A percentile compares a stretch with the other conserved stretches of the same genome.
These are phyloP conservation scores for Wickerhamiella lipophila DNA, from an alignment of 805 yeast genomes.

Conservation along the genomic window DNA sequence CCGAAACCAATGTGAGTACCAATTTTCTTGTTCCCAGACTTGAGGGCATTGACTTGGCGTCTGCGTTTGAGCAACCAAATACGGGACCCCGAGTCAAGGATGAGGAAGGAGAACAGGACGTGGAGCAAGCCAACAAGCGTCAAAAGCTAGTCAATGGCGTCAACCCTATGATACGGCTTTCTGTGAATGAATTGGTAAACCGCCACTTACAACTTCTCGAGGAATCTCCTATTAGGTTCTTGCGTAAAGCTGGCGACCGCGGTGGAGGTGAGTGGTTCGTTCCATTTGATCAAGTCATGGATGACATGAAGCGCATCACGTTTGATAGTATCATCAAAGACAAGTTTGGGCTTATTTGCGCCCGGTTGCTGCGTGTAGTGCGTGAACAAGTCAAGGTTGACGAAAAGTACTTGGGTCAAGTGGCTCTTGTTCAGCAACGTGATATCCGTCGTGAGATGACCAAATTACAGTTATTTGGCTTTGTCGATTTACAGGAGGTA, in stretches of 20 bases:
- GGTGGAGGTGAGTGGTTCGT: slow-evolving; percentile 35
- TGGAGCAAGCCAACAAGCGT: slow-evolving; percentile 7
- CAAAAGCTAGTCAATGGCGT: slow-evolving; percentile 6
- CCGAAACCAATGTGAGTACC: slow-evolving; percentile 19
- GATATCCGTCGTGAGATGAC: slow-evolving; percentile 62
- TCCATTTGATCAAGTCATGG: slow-evolving; percentile 26
- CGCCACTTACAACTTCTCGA: slow-evolving; percentile 62
- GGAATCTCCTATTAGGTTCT: slow-evolving; percentile 38
- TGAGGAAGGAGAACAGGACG: background rate
- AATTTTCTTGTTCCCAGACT: slow-evolving; percentile 14
- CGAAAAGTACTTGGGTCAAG: slow-evolving; percentile 66
- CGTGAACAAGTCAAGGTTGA: slow-evolving; percentile 60
- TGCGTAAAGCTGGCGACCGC: slow-evolving; percentile 44
- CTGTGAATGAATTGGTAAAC: slow-evolving; percentile 29
- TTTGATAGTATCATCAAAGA: slow-evolving; percentile 29
- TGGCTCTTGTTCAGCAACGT: slow-evolving; percentile 64
- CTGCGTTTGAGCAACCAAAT: slow-evolving; percentile 13
- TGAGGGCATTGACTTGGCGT: slow-evolving; percentile 10
- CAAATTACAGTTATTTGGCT: slow-evolving; percentile 52
- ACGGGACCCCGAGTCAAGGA: background rate
- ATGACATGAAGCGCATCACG: slow-evolving; percentile 22
- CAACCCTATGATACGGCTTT: background rate
- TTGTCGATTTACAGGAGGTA: slow-evolving; percentile 81
- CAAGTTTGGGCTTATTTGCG: slow-evolving; percentile 38
- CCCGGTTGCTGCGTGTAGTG: slow-evolving; percentile 66